Percentiles rank a stretch among this genome's conserved stretches.
Conservation (phyloP, 1,284 basidiomycete genomes). For the Cryptococcus deneoformans region DNA sequence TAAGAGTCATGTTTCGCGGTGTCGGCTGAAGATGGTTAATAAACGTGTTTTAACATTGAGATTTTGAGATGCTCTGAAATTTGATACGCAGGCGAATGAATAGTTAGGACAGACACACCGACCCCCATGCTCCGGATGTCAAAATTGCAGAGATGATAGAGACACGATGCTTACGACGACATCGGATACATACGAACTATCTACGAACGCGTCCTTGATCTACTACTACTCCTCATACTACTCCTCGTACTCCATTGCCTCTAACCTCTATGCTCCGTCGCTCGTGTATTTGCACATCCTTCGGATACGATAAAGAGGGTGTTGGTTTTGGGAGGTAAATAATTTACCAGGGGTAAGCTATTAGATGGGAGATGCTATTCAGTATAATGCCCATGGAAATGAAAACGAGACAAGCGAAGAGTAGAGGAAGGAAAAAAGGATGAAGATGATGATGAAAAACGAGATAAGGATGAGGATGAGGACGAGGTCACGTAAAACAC, state of each 20-base stretch:
- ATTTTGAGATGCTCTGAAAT: too few relatives aligned
- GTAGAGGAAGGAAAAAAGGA: neutral
- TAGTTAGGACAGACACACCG: too few relatives aligned
- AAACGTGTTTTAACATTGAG: too few relatives aligned
- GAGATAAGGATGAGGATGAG: neutral
- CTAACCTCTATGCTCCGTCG: neutral
- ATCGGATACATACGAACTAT: neutral
- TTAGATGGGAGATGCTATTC: neutral
- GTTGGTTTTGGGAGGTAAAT: neutral
- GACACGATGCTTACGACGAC: too few relatives aligned
- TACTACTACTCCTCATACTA: neutral
- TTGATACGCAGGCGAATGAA: too few relatives aligned
- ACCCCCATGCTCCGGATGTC: too few relatives aligned
- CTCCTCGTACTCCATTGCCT: neutral
- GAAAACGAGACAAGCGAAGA: neutral
- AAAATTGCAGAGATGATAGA: too few relatives aligned
- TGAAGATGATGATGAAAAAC: neutral
- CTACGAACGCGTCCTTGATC: neutral
- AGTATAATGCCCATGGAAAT: neutral
- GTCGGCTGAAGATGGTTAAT: too few relatives aligned
- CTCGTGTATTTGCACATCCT: too few relatives aligned
- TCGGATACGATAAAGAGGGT: too few relatives aligned
- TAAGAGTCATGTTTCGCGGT: too few relatives aligned
- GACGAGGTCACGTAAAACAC: neutral
- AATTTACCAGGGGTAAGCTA: constrained; percentile 4